Evolutionary conservation across 2,329 filamentous ascomycete genomes (phyloP).

Genomic region (Ustulina deusta): DNA sequence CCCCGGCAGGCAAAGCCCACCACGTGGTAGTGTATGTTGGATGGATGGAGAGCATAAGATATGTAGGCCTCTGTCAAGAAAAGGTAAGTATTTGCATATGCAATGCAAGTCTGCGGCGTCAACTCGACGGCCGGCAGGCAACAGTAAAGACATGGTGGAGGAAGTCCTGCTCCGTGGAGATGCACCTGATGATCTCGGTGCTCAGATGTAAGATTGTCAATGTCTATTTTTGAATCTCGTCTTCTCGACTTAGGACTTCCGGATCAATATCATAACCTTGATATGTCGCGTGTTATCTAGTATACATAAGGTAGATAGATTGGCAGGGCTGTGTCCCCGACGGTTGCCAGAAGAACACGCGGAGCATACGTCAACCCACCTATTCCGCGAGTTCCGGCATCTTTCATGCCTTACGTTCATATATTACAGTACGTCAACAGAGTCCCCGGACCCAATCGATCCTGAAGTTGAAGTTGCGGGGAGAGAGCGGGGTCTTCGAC

Average conservation of each 20-base stretch:
- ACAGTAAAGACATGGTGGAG: neutral
- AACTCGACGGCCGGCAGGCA: neutral
- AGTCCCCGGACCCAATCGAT: neutral
- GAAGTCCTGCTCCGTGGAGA: neutral
- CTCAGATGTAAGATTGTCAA: neutral
- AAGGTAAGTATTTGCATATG: neutral
- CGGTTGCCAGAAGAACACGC: neutral
- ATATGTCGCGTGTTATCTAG: neutral
- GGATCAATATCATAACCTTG: neutral
- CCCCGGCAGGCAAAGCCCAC: conserved; percentile 4
- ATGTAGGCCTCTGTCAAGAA: neutral
- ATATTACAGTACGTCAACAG: neutral
- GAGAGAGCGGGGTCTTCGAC: neutral
- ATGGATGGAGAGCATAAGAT: neutral
- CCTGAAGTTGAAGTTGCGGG: neutral
- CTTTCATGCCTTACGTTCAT: neutral
- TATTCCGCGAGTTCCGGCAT: neutral
- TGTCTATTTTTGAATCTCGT: neutral
- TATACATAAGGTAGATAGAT: neutral
- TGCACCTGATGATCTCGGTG: neutral
- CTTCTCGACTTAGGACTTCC: neutral
- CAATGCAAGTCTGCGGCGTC: neutral
- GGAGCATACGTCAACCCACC: neutral
- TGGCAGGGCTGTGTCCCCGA: neutral
- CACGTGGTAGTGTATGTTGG: conserved; percentile 4